Evolutionary conservation across 2,329 filamentous ascomycete species (phyloP).

Genomic region (Cytospora schulzeri): DNA sequence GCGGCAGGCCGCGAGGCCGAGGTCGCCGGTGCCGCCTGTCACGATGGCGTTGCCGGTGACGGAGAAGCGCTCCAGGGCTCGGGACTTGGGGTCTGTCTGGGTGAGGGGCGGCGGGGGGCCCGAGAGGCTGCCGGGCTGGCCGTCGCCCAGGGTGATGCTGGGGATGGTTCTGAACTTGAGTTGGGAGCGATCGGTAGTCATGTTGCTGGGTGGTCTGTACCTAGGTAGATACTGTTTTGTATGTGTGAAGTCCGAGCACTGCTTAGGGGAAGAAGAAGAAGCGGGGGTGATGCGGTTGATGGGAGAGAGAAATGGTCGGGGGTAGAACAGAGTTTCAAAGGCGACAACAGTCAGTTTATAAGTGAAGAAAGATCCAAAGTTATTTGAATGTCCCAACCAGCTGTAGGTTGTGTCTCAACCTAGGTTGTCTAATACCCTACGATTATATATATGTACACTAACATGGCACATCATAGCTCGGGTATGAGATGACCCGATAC

Average conservation of each 20-base stretch:
- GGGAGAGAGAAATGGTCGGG: not conserved
- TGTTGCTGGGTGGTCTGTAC: not conserved
- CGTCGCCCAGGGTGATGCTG: constrained; percentile 19
- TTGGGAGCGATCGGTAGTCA: constrained; percentile 27
- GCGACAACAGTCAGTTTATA: not conserved
- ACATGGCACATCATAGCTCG: not conserved
- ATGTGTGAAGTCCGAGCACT: not conserved
- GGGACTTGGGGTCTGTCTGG: constrained; percentile 7
- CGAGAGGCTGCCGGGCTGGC: constrained; percentile 17
- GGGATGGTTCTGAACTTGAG: constrained; percentile 24
- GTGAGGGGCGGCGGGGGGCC: constrained; percentile 20
- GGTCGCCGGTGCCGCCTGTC: constrained; percentile 67
- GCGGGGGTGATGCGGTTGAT: not conserved
- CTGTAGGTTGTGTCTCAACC: too few species aligned
- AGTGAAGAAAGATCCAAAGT: not conserved
- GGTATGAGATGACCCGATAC: too few species aligned
- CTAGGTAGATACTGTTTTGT: too few species aligned
- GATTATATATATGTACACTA: not conserved
- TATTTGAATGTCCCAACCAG: not conserved
- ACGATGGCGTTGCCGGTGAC: constrained; percentile 46
- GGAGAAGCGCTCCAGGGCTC: constrained; percentile 35
- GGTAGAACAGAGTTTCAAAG: not conserved
- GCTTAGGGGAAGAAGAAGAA: not conserved
- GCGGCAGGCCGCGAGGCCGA: constrained; percentile 59
- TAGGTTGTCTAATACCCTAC: too few species aligned